phyloP scores from a whole-genome alignment of 1,284 basidiomycete genomes.

The Anthracocystis setariae region DNA sequence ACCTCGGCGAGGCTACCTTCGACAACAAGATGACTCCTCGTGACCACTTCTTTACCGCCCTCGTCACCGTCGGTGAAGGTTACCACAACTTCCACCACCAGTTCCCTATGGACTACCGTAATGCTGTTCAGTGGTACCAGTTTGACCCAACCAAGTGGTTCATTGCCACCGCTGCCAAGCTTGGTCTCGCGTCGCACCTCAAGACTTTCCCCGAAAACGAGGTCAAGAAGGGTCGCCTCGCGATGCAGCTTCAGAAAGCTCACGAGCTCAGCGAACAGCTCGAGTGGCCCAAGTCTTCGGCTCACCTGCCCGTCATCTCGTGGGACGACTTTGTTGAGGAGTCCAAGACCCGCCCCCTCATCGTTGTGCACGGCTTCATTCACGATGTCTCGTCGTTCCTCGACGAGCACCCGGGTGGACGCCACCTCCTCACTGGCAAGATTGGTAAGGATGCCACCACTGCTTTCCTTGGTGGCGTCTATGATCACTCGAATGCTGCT shows the following conservation, averaged over 20 bases:
- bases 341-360: constrained; percentile 63
- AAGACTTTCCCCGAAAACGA: constrained; percentile 68
- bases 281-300: constrained; percentile 58
- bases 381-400: constrained; percentile 65
- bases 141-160: constrained; percentile 68
- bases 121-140: constrained; percentile 66
- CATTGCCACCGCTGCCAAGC: constrained; percentile 53
- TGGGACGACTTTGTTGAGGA: constrained; percentile 66
- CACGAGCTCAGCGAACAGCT: constrained; percentile 53
- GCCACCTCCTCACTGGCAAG: constrained; percentile 57
- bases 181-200: constrained; percentile 65
- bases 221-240: constrained; percentile 64
- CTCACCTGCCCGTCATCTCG: constrained; percentile 65
- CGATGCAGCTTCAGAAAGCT: constrained; percentile 63
- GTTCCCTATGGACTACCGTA: constrained; percentile 68
- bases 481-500: constrained; percentile 66
- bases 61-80: constrained; percentile 66
- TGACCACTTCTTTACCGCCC: constrained; percentile 65
- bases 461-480: constrained; percentile 65
- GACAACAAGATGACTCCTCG: constrained; percentile 67
- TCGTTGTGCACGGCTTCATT: constrained; percentile 65
- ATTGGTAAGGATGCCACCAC: constrained; percentile 66
- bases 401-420: constrained; percentile 66
- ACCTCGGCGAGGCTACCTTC: constrained; percentile 65
- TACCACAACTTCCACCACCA: constrained; percentile 68